These are phyloP conservation scores for Plantago elongata DNA, from an alignment of 257 asterid species.

Conservation along the genomic window DNA sequence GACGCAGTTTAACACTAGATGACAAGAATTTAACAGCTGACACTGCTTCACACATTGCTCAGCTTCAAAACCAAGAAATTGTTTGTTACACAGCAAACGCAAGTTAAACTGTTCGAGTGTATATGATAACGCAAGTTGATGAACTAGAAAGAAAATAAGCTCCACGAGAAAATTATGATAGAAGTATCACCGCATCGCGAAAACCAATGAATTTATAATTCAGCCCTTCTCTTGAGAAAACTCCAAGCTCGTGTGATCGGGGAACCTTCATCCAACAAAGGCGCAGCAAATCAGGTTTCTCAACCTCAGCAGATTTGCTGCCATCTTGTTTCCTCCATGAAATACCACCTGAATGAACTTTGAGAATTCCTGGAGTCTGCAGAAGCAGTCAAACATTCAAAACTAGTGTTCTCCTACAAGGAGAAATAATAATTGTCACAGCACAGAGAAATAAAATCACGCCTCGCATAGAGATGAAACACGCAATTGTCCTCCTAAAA, in stretches of 20 bases:
- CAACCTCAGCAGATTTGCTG: conserved; percentile 90
- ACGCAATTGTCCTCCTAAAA: neutral
- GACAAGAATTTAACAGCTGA: no score
- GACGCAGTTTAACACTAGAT: no score
- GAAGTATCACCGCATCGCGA: conserved; percentile 65
- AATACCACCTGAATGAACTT: conserved; percentile 75
- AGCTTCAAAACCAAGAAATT: conserved; percentile 9
- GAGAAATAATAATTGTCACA: neutral
- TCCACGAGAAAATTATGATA: no score
- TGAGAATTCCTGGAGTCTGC: conserved; percentile 90
- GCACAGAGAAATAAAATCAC: neutral
- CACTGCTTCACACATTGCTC: conserved; percentile 5
- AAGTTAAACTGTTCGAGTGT: neutral
- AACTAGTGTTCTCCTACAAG: conserved; percentile 2
- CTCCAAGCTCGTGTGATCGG: conserved; percentile 83
- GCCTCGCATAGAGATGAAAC: neutral
- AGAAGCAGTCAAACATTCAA: conserved; percentile 16
- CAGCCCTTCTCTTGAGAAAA: conserved; percentile 83
- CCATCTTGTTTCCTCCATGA: conserved; percentile 96
- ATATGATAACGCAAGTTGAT: neutral
- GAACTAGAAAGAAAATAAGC: no score
- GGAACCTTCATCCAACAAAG: conserved; percentile 97
- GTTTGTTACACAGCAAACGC: neutral
- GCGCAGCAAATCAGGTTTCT: conserved; percentile 62
- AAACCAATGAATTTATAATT: conserved; percentile 86